A percentile compares a stretch with the other conserved stretches of the same genome.
phyloP scores from a whole-genome alignment of 371 early-diverging fungal genomes.

The Fennellomyces sp. region DNA sequence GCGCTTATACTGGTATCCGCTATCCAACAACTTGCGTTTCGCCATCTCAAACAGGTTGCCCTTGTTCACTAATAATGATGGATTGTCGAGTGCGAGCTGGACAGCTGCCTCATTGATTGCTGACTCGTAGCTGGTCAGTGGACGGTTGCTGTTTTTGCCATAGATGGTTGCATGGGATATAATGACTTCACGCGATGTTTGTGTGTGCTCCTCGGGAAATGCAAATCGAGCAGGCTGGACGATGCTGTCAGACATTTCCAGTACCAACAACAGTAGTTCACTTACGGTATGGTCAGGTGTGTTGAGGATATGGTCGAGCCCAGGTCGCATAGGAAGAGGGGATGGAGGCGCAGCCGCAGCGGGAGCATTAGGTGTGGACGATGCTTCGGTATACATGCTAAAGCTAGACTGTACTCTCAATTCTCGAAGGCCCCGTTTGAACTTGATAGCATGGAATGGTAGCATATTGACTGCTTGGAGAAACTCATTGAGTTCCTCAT shows the following conservation, averaged over 20 bases:
- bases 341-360: background rate
- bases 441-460: slow-evolving; percentile 55
- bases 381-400: background rate
- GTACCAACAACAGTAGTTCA: background rate
- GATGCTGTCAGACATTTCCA: too few species aligned
- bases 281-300: slow-evolving; percentile 5
- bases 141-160: slow-evolving; percentile 48
- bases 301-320: slow-evolving; percentile 1
- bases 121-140: slow-evolving; percentile 58
- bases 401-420: slow-evolving; percentile 10
- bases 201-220: background rate
- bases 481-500: slow-evolving; percentile 50
- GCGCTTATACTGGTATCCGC: slow-evolving; percentile 63
- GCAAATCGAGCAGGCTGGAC: too few species aligned
- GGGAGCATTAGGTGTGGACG: background rate
- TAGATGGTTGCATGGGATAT: slow-evolving; percentile 57
- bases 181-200: slow-evolving; percentile 39
- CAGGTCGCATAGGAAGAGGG: background rate
- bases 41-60: slow-evolving; percentile 55
- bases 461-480: slow-evolving; percentile 48
- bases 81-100: slow-evolving; percentile 52
- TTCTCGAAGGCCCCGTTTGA: slow-evolving; percentile 47
- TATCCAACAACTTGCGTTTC: slow-evolving; percentile 54
- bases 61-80: slow-evolving; percentile 51
- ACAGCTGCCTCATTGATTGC: slow-evolving; percentile 60